These are phyloP conservation scores for Vachellia pachyceras DNA, from an alignment of 306 rosid species.

Conservation along the genomic window DNA sequence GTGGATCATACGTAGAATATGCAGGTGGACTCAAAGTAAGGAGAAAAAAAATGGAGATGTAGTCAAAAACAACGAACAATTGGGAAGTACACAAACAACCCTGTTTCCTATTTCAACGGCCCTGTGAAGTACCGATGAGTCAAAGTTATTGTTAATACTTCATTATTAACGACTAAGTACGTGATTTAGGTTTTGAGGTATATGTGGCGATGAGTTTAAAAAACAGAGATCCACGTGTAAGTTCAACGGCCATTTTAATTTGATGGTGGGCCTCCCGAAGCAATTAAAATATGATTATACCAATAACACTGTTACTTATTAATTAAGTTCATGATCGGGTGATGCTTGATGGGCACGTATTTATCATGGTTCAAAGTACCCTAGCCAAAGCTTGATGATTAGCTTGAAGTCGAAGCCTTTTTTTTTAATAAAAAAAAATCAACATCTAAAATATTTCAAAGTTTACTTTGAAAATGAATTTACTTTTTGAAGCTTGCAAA, in stretches of 20 bases:
- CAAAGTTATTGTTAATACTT: background rate
- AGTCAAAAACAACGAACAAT: background rate
- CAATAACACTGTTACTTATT: background rate
- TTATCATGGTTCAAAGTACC: background rate
- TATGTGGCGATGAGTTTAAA: background rate
- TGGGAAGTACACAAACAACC: background rate
- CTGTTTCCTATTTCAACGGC: background rate
- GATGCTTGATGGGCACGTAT: background rate
- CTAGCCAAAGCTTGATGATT: background rate
- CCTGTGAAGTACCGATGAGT: background rate
- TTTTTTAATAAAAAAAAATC: background rate
- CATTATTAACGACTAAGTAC: background rate
- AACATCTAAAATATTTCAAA: background rate
- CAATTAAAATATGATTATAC: background rate
- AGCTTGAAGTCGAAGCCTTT: background rate
- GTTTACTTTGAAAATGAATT: background rate
- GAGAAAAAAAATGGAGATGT: background rate
- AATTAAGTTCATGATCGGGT: background rate
- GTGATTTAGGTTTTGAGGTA: background rate
- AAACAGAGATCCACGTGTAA: background rate
- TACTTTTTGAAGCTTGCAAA: background rate
- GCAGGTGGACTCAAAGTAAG: background rate
- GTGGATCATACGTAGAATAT: background rate
- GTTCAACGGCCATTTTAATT: background rate
- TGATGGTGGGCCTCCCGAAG: background rate